Evolutionary conservation across 2,329 filamentous ascomycete species (phyloP).

Genomic region (Claviceps sorghi): DNA sequence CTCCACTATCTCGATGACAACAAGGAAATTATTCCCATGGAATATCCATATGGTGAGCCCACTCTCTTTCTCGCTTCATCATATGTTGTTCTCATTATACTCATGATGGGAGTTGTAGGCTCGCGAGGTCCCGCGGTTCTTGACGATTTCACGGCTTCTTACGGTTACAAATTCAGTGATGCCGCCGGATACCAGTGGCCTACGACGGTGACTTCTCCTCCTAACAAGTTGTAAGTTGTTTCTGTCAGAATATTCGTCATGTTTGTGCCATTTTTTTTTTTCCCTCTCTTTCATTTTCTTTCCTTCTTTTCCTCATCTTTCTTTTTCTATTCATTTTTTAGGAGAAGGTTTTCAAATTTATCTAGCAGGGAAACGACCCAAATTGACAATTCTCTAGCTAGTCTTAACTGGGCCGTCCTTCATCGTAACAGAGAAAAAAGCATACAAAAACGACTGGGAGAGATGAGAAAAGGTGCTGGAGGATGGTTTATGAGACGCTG

Average conservation of each 20-base stretch:
- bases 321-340: no score
- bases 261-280: constrained; percentile 4
- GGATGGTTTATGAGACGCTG: not conserved
- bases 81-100: not conserved
- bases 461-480: not conserved
- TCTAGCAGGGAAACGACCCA: not conserved
- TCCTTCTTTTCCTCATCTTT: no score
- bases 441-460: not conserved
- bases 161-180: constrained; percentile 98
- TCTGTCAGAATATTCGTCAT: constrained; percentile 4
- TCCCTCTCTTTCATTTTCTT: no score
- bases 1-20: constrained; percentile 97
- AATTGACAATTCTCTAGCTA: not conserved
- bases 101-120: constrained; percentile 39
- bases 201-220: constrained; percentile 50
- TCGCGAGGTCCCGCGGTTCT: constrained; percentile 92
- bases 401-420: not conserved
- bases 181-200: constrained; percentile 94
- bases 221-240: constrained; percentile 63
- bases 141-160: constrained; percentile 95
- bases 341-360: not conserved
- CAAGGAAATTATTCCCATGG: constrained; percentile 99
- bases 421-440: not conserved
- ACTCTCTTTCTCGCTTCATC: not conserved
- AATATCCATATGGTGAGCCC: constrained; percentile 88